These are phyloP conservation scores for Candolleomyces efflorescens DNA, from an alignment of 768 basidiomycete genomes.

Conservation along the genomic window DNA sequence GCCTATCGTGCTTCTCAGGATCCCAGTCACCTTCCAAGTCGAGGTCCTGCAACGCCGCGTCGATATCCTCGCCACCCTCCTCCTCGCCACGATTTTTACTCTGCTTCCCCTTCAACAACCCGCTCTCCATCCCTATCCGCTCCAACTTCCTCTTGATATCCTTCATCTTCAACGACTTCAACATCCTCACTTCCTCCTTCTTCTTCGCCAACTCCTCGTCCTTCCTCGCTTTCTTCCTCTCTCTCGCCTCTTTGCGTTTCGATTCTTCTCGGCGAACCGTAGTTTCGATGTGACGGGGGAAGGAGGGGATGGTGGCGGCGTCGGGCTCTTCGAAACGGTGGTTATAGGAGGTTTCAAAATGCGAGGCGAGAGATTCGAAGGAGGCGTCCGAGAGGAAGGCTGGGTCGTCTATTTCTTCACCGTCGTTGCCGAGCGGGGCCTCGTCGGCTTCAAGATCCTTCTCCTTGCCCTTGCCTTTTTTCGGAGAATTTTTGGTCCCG, in stretches of 20 bases:
- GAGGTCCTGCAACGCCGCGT: slow-evolving; percentile 57
- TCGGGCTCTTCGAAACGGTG: slow-evolving; percentile 97
- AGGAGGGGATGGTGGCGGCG: slow-evolving; percentile 46
- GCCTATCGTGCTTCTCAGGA: slow-evolving; percentile 73
- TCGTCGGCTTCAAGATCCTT: slow-evolving; percentile 31
- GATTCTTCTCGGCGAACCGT: slow-evolving; percentile 70
- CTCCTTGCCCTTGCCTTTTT: slow-evolving; percentile 25
- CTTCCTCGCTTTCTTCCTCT: slow-evolving; percentile 71
- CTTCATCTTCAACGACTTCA: slow-evolving; percentile 82
- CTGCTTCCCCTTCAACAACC: slow-evolving; percentile 39
- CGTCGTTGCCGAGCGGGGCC: slow-evolving; percentile 26
- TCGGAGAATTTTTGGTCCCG: slow-evolving; percentile 18
- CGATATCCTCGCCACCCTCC: slow-evolving; percentile 26
- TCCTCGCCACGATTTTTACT: slow-evolving; percentile 22
- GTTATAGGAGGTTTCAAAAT: slow-evolving; percentile 95
- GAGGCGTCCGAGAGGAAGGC: slow-evolving; percentile 29
- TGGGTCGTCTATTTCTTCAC: slow-evolving; percentile 36
- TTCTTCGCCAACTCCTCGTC: slow-evolving; percentile 71
- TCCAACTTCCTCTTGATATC: slow-evolving; percentile 77
- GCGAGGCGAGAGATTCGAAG: slow-evolving; percentile 88
- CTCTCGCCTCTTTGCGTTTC: slow-evolving; percentile 80
- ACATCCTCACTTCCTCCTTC: slow-evolving; percentile 74
- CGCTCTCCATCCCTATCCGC: slow-evolving; percentile 67
- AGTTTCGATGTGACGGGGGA: slow-evolving; percentile 69
- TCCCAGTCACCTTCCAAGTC: slow-evolving; percentile 96